Evolutionary conservation across 2,329 filamentous ascomycete genomes (phyloP).

Genomic region (Fusarium bactridioides): DNA sequence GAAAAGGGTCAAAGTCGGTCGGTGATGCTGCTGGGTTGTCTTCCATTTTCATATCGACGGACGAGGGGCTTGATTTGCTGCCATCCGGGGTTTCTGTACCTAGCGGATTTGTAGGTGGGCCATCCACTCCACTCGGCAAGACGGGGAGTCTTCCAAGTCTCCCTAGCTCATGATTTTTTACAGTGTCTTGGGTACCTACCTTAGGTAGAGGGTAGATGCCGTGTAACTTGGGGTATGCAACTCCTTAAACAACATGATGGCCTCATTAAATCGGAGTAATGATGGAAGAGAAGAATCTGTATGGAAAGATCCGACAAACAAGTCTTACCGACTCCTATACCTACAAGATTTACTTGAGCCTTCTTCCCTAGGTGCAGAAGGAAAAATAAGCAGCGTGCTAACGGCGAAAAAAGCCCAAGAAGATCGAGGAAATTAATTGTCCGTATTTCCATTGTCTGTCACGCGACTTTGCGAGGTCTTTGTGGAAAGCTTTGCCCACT

Average conservation of each 20-base stretch:
- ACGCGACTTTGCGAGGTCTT: neutral
- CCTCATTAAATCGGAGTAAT: neutral
- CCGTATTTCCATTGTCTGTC: neutral
- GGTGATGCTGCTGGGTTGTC: conserved; percentile 37
- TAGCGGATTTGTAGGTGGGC: conserved; percentile 27
- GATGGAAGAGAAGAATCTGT: neutral
- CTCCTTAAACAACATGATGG: neutral
- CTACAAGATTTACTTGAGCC: neutral
- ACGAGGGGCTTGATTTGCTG: conserved; percentile 39
- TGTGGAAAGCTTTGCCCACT: neutral
- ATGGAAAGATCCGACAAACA: neutral
- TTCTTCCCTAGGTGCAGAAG: neutral
- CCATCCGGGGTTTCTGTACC: conserved; percentile 22
- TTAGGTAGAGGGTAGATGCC: neutral
- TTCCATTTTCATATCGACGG: conserved; percentile 34
- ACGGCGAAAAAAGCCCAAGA: neutral
- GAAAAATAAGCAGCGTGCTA: neutral
- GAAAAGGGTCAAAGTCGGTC: conserved; percentile 37
- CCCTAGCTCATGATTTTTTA: neutral
- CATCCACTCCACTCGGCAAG: conserved; percentile 24
- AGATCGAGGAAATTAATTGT: neutral
- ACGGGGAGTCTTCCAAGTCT: conserved; percentile 18
- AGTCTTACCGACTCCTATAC: neutral
- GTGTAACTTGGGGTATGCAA: neutral
- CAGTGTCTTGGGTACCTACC: neutral